phyloP scores from a whole-genome alignment of 805 yeast species.

The Suhomyces sp. region DNA sequence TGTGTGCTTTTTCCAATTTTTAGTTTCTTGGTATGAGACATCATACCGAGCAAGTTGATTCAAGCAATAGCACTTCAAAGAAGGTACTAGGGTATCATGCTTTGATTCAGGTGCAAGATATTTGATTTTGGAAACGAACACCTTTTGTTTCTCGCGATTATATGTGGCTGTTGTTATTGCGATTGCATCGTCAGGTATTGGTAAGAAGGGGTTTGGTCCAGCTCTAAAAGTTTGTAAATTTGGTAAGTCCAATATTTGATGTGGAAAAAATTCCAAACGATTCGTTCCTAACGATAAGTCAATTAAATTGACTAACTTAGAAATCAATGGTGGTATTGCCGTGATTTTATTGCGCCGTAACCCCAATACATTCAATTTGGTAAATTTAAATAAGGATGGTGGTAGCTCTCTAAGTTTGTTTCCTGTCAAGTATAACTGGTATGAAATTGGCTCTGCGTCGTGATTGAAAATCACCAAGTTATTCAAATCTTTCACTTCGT shows the following conservation, averaged over 20 bases:
- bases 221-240: constrained; percentile 47
- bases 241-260: constrained; percentile 48
- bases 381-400: constrained; percentile 50
- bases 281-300: constrained; percentile 54
- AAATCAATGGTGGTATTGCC: constrained; percentile 19
- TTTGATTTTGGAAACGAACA: constrained; percentile 27
- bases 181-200: constrained; percentile 27
- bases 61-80: constrained; percentile 48
- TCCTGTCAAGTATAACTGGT: constrained; percentile 51
- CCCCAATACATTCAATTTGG: constrained; percentile 51
- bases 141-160: constrained; percentile 26
- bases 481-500: constrained; percentile 56
- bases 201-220: constrained; percentile 51
- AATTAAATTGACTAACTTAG: constrained; percentile 34
- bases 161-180: constrained; percentile 13
- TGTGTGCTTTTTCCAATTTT: constrained; percentile 50
- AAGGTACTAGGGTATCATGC: constrained; percentile 34
- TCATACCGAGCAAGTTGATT: constrained; percentile 50
- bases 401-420: constrained; percentile 49
- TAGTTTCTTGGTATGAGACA: constrained; percentile 54
- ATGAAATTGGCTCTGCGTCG: constrained; percentile 24
- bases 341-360: constrained; percentile 44
- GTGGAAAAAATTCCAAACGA: constrained; percentile 51
- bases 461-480: constrained; percentile 46
- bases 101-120: constrained; percentile 18